These are phyloP conservation scores for Syzygium jambos DNA, from an alignment of 345 rosid genomes.

Conservation along the genomic window DNA sequence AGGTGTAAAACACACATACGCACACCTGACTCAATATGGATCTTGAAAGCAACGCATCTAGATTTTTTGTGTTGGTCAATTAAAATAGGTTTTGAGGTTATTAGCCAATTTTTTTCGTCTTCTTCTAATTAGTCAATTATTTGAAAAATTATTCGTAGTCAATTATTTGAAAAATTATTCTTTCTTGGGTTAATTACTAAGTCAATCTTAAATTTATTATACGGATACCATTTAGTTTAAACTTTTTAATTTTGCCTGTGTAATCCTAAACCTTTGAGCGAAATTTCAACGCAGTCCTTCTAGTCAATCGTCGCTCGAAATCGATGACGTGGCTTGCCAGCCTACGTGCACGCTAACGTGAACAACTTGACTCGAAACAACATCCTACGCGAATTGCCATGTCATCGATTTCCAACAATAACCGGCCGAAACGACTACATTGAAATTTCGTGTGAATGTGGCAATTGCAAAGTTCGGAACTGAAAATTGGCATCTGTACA, in stretches of 20 bases:
- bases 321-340: fast-evolving
- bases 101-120: neutral
- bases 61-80: neutral
- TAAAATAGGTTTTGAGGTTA: neutral
- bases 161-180: neutral
- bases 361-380: neutral
- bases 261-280: neutral
- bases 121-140: neutral
- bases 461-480: no score
- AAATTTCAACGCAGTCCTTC: neutral
- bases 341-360: fast-evolving
- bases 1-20: neutral
- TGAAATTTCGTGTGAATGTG: no score
- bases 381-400: fast-evolving
- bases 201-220: neutral
- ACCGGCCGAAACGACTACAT: no score
- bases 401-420: neutral
- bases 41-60: neutral
- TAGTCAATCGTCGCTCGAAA: fast-evolving
- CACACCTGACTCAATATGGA: neutral
- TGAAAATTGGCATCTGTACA: no score
- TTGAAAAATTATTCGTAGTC: neutral
- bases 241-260: neutral
- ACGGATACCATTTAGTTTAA: neutral
- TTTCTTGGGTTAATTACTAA: neutral